These are phyloP conservation scores for Clavariopsis aquatica DNA, from an alignment of 495 filamentous ascomycete genomes.

Conservation along the genomic window DNA sequence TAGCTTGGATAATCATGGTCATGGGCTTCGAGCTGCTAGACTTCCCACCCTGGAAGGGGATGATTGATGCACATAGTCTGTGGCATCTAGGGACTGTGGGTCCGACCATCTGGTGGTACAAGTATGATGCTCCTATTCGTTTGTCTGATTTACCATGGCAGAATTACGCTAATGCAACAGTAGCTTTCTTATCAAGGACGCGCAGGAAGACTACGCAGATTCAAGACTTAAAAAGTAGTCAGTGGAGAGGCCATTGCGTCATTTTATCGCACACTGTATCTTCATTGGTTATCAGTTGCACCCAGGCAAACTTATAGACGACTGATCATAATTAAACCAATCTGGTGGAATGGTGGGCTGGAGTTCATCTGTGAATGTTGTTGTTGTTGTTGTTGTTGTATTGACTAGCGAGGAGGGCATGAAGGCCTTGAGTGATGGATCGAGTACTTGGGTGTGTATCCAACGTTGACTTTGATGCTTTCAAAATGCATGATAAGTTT, in stretches of 20 bases:
- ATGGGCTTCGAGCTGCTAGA: conserved; percentile 96
- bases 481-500: too few species aligned
- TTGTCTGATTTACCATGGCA: conserved; percentile 15
- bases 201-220: conserved; percentile 62
- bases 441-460: too few species aligned
- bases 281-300: conserved; percentile 9
- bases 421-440: too few species aligned
- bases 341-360: conserved; percentile 7
- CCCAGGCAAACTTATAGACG: conserved; percentile 19
- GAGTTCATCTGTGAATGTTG: background rate
- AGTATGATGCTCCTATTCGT: conserved; percentile 61
- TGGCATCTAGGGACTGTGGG: conserved; percentile 94
- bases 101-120: conserved; percentile 91
- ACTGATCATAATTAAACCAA: conserved; percentile 20
- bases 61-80: conserved; percentile 89
- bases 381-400: background rate
- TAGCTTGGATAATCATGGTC: conserved; percentile 85
- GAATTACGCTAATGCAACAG: background rate
- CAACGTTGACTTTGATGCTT: too few species aligned
- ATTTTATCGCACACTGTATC: background rate
- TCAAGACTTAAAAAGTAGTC: conserved; percentile 33
- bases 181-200: conserved; percentile 78
- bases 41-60: conserved; percentile 81
- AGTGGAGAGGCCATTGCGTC: background rate
- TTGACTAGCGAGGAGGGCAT: too few species aligned